Evolutionary conservation across 345 rosid species (phyloP), one percentile per base, ranked within the genome.

Genomic region (Eucalyptus sp.): DNA sequence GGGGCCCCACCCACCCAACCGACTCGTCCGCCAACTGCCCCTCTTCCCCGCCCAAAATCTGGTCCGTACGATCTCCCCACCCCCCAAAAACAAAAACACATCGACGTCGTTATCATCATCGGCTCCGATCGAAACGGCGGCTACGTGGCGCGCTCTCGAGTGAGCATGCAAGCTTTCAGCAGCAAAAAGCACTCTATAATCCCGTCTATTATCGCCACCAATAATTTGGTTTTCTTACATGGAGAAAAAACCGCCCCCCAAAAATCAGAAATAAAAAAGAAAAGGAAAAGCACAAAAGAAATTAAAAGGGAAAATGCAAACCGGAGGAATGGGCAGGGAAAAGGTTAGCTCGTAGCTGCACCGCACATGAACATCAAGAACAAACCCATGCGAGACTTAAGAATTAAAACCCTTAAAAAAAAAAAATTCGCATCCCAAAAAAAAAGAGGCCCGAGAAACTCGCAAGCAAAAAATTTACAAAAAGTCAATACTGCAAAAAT

Each of bases 1-100:
- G 18, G 24, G 62, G 49, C 93, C 93, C 95, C 91, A 50, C 81
- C 44, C 81, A 48, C 87, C 87, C 86, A 88, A 51, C 89, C 86
- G 86, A 88, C 86, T 54, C 51, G 29, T 24, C 41, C 51, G 29
- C 37, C 29, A 60, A 86, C 87, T 18, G 10, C 86, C 60, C 66
- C 86, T 17, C 76, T 71, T n/a, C 87, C 9, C 86, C 33, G 17
- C 71, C 16, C 37, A 29, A 37, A 37, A 76, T 41, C 84, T 76
- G 48, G 84, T 71, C 76, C 92, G 89, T 76, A 88, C 91, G 86
- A 80, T 58, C 92, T 62, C 84, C 90, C 49, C 37, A 50, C 18
- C 37, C 37, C 37, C 37, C 3, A 8, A 56, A 56, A 8, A 22
- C 9, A 8, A 20, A 4, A 20, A 8, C 4, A 9, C 4, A 76